These are phyloP conservation scores for Monosiga brevicollis DNA, from an alignment of 78 protist species.

Conservation along the genomic window DNA sequence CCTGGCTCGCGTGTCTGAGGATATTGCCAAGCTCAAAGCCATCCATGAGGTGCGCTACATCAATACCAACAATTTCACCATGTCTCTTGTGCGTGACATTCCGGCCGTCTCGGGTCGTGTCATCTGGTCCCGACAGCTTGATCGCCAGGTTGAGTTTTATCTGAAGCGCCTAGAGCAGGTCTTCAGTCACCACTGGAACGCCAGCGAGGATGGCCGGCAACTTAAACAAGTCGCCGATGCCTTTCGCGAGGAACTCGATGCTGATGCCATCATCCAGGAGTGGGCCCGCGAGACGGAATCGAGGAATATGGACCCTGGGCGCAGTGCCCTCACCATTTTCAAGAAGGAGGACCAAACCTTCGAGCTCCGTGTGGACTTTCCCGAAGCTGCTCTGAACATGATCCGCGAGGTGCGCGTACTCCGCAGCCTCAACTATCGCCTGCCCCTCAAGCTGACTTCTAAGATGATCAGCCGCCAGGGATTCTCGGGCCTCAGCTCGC, in stretches of 20 bases:
- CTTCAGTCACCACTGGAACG: slow-evolving; percentile 78
- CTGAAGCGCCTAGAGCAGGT: slow-evolving; percentile 78
- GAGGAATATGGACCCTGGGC: not conserved
- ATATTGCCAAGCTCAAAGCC: slow-evolving; percentile 69
- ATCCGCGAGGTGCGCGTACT: slow-evolving; percentile 76
- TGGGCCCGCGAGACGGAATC: slow-evolving; percentile 29
- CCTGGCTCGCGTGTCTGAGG: slow-evolving; percentile 72
- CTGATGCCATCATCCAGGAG: slow-evolving; percentile 31
- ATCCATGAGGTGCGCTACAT: slow-evolving; percentile 57
- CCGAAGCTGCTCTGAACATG: slow-evolving; percentile 33
- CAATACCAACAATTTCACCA: slow-evolving; percentile 54
- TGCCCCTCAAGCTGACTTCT: slow-evolving; percentile 21
- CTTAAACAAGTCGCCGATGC: slow-evolving; percentile 47
- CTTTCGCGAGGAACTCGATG: slow-evolving; percentile 52
- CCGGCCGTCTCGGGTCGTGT: slow-evolving; percentile 76
- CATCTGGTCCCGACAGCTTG: slow-evolving; percentile 84
- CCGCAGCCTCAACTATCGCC: slow-evolving; percentile 51
- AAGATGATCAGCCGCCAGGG: slow-evolving; percentile 15
- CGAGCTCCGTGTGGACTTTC: slow-evolving; percentile 67
- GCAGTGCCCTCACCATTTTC: not conserved
- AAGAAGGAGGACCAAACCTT: not conserved
- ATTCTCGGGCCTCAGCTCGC: slow-evolving; percentile 62
- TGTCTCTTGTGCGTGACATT: slow-evolving; percentile 68
- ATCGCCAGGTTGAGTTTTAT: slow-evolving; percentile 71
- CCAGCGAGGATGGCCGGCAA: slow-evolving; percentile 66